Conservation (phyloP, 768 basidiomycete species). For the Mycena filopes region DNA sequence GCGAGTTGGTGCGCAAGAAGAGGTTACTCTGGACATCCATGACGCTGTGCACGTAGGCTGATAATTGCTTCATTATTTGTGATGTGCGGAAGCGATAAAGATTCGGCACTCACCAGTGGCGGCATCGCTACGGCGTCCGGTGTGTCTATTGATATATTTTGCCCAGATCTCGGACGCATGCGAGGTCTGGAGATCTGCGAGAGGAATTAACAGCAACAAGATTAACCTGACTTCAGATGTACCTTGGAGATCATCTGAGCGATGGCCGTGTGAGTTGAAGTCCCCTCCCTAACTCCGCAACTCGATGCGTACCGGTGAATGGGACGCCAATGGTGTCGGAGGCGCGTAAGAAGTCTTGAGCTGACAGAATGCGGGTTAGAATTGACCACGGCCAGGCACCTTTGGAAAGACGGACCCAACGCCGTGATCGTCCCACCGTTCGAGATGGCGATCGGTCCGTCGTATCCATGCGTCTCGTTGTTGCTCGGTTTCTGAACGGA, state of each 20-base stretch:
- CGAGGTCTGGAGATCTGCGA: constrained; percentile 62
- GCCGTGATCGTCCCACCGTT: constrained; percentile 73
- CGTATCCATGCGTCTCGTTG: constrained; percentile 75
- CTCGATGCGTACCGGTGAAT: constrained; percentile 62
- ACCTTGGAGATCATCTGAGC: constrained; percentile 72
- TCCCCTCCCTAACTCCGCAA: not conserved
- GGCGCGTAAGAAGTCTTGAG: constrained; percentile 78
- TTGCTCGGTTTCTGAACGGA: constrained; percentile 65
- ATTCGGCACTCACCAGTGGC: constrained; percentile 60
- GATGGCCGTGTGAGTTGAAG: not conserved
- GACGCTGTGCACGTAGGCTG: constrained; percentile 63
- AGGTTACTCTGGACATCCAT: constrained; percentile 74
- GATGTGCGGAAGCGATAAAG: not conserved
- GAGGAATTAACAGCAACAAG: not conserved
- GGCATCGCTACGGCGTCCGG: constrained; percentile 77
- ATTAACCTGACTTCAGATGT: not conserved
- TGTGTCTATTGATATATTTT: constrained; percentile 81
- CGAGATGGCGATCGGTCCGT: constrained; percentile 79
- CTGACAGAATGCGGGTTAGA: constrained; percentile 33
- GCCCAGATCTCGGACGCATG: constrained; percentile 80
- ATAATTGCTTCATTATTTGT: not conserved
- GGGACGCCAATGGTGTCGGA: constrained; percentile 70
- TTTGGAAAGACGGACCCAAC: constrained; percentile 42
- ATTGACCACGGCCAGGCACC: not conserved
- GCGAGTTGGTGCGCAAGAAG: constrained; percentile 71